Percentiles rank a stretch among this genome's conserved stretches.
Conservation (phyloP, 2,329 filamentous ascomycete genomes). For the Claviceps cyperi region DNA sequence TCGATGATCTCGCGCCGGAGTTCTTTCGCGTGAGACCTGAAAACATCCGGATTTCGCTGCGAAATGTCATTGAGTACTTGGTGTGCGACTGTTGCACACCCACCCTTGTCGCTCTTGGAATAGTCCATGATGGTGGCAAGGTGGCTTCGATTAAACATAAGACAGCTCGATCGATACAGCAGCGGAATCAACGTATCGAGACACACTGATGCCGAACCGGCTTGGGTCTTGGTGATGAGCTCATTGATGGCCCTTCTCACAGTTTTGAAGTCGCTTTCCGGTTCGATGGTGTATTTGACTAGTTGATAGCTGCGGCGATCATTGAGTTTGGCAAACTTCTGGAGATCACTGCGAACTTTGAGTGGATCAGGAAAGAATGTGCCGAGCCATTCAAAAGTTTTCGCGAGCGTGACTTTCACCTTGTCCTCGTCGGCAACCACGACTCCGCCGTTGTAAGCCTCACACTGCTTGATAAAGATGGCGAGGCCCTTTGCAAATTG, state of each 20-base stretch:
- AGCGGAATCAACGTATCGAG: slow-evolving; percentile 71
- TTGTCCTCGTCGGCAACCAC: slow-evolving; percentile 57
- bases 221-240: slow-evolving; percentile 65
- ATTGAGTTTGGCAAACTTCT: slow-evolving; percentile 82
- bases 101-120: slow-evolving; percentile 69
- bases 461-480: slow-evolving; percentile 70
- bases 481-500: slow-evolving; percentile 59
- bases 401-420: slow-evolving; percentile 55
- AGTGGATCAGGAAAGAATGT: slow-evolving; percentile 62
- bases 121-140: slow-evolving; percentile 80
- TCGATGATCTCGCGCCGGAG: slow-evolving; percentile 76
- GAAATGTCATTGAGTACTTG: slow-evolving; percentile 89
- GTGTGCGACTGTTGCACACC: slow-evolving; percentile 65
- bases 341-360: slow-evolving; percentile 61
- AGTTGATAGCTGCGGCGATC: slow-evolving; percentile 84
- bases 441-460: slow-evolving; percentile 79
- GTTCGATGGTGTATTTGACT: slow-evolving; percentile 69
- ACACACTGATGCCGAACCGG: slow-evolving; percentile 46
- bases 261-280: slow-evolving; percentile 82
- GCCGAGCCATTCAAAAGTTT: slow-evolving; percentile 57
- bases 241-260: slow-evolving; percentile 85
- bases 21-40: slow-evolving; percentile 84
- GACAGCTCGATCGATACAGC: slow-evolving; percentile 66
- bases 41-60: slow-evolving; percentile 71
- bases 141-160: slow-evolving; percentile 91